Conservation (phyloP, 2,329 filamentous ascomycete species). For the Truncatella angustata region DNA sequence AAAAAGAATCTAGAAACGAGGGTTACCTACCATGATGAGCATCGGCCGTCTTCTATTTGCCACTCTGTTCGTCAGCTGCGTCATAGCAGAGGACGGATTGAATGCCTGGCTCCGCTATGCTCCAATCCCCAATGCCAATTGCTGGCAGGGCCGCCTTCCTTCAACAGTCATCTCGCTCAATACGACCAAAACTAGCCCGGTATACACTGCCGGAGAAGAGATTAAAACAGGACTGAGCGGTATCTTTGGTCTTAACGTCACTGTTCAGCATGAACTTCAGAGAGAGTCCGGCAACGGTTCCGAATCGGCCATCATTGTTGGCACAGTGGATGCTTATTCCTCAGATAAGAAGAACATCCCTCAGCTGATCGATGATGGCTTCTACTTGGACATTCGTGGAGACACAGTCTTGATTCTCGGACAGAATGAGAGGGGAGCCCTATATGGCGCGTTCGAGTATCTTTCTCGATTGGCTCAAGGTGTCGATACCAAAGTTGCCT, state of each 20-base stretch:
- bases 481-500: constrained; percentile 45
- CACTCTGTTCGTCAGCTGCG: neutral
- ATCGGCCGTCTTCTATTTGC: neutral
- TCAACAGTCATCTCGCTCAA: constrained; percentile 53
- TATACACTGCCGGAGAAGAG: constrained; percentile 59
- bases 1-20: too few species aligned
- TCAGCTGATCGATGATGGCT: constrained; percentile 52
- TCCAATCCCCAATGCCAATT: constrained; percentile 30
- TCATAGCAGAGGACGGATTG: constrained; percentile 44
- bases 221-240: constrained; percentile 26
- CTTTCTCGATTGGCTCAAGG: constrained; percentile 53
- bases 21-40: too few species aligned
- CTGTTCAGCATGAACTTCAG: too few species aligned
- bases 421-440: constrained; percentile 63
- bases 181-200: constrained; percentile 49
- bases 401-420: constrained; percentile 57
- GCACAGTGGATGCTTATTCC: constrained; percentile 43
- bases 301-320: constrained; percentile 47
- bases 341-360: constrained; percentile 30
- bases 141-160: constrained; percentile 32
- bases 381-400: constrained; percentile 52
- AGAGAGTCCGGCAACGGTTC: neutral
- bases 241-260: neutral
- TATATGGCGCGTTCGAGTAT: constrained; percentile 70
- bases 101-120: constrained; percentile 54